phyloP scores from a whole-genome alignment of 768 basidiomycete species.

The Infundibulicybe gibba region DNA sequence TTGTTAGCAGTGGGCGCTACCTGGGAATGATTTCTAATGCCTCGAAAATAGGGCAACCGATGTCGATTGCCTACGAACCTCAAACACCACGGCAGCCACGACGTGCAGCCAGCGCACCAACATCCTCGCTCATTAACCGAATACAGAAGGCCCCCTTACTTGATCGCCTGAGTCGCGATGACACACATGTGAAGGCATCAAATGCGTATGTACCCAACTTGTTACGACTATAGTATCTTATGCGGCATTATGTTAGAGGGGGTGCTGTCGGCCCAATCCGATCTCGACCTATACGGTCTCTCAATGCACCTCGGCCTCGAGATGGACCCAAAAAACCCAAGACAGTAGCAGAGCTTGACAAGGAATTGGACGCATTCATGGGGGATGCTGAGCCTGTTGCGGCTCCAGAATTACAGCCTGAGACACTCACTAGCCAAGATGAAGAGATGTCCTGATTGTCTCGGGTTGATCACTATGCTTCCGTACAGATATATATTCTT shows the following conservation, averaged over 20 bases:
- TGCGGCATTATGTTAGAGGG: conserved; percentile 21
- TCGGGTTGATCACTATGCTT: background rate
- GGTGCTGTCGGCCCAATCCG: conserved; percentile 47
- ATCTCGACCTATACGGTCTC: conserved; percentile 31
- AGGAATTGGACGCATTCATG: conserved; percentile 87
- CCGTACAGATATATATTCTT: background rate
- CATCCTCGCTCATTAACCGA: conserved; percentile 67
- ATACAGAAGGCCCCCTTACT: conserved; percentile 73
- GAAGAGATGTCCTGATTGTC: conserved; percentile 42
- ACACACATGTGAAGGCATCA: conserved; percentile 28
- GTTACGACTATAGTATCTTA: no score
- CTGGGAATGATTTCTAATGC: background rate
- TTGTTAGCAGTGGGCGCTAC: conserved; percentile 6
- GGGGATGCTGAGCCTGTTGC: conserved; percentile 42
- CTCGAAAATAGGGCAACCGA: conserved; percentile 66
- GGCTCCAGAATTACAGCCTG: conserved; percentile 11
- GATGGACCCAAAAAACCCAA: conserved; percentile 48
- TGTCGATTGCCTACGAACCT: conserved; percentile 64
- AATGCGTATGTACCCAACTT: conserved; percentile 1
- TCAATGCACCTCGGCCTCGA: conserved; percentile 19
- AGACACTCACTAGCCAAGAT: conserved; percentile 36
- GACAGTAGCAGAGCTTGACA: conserved; percentile 82
- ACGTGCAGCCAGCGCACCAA: conserved; percentile 50
- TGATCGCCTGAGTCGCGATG: conserved; percentile 56
- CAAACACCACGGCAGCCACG: conserved; percentile 40